These are phyloP conservation scores for Colletotrichum nymphaeae DNA, from an alignment of 2,329 filamentous ascomycete species.

Conservation along the genomic window DNA sequence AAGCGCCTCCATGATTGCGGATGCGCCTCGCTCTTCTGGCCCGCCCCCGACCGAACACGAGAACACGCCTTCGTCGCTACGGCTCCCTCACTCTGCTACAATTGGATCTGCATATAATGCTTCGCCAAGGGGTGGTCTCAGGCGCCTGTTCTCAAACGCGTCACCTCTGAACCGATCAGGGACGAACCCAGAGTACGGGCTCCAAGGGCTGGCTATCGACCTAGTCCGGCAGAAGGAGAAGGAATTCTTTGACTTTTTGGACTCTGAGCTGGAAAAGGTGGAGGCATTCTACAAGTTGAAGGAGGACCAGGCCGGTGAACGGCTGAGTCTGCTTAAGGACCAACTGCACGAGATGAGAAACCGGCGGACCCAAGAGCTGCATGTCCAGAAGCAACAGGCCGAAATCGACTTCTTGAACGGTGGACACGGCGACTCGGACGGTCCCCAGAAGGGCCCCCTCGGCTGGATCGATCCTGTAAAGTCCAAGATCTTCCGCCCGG, in stretches of 20 bases:
- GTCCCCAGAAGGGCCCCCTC: constrained; percentile 35
- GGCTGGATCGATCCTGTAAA: constrained; percentile 66
- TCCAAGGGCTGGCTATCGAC: constrained; percentile 56
- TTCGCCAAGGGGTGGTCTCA: constrained; percentile 40
- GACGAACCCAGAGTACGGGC: constrained; percentile 53
- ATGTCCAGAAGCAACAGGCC: constrained; percentile 52
- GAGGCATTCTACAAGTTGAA: constrained; percentile 90
- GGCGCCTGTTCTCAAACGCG: constrained; percentile 53
- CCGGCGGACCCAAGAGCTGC: constrained; percentile 79
- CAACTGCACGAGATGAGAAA: constrained; percentile 96
- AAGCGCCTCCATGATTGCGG: constrained; percentile 46
- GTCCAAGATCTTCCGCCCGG: constrained; percentile 64
- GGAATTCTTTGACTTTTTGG: constrained; percentile 90
- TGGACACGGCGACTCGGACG: constrained; percentile 42
- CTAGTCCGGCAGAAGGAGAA: constrained; percentile 78
- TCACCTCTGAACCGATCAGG: constrained; percentile 48
- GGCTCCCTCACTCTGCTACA: constrained; percentile 26
- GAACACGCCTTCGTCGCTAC: constrained; percentile 13
- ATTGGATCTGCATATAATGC: constrained; percentile 6
- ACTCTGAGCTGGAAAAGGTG: constrained; percentile 88
- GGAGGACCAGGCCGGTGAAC: constrained; percentile 83
- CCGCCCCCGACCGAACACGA: constrained; percentile 7
- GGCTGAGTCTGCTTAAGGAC: constrained; percentile 77
- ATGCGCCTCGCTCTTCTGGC: background rate
- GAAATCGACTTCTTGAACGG: constrained; percentile 42